A percentile compares a stretch with the other conserved stretches of the same genome.
Evolutionary conservation across 2,329 filamentous ascomycete species (phyloP).

Genomic region (Pseudonectria foliicola): DNA sequence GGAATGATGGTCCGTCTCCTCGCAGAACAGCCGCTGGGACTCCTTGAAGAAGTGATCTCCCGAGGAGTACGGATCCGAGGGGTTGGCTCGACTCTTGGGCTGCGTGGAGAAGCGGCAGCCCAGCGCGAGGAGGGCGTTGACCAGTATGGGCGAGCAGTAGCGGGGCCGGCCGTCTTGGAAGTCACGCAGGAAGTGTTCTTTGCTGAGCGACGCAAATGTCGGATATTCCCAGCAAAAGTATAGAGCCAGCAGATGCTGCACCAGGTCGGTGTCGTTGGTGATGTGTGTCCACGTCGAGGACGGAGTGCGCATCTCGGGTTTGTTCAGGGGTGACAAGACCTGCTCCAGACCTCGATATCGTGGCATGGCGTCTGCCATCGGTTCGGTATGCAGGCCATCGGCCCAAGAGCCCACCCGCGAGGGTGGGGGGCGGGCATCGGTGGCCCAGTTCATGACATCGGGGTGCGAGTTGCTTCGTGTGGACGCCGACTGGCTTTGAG

Average conservation of each 20-base stretch:
- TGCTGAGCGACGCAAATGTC: conserved; percentile 65
- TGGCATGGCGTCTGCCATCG: conserved; percentile 23
- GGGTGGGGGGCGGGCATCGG: conserved; percentile 33
- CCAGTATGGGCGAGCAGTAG: conserved; percentile 60
- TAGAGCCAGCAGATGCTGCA: conserved; percentile 56
- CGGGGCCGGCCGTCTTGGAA: conserved; percentile 53
- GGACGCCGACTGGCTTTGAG: conserved; percentile 38
- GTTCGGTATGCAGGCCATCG: conserved; percentile 33
- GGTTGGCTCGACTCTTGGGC: conserved; percentile 54
- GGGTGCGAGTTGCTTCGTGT: conserved; percentile 40
- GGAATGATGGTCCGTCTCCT: conserved; percentile 51
- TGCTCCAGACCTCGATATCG: conserved; percentile 39
- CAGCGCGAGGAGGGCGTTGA: conserved; percentile 58
- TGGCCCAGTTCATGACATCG: conserved; percentile 39
- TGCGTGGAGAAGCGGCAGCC: conserved; percentile 64
- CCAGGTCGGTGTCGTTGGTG: conserved; percentile 49
- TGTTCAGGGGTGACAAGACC: conserved; percentile 39
- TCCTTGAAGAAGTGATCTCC: conserved; percentile 72
- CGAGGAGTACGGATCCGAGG: conserved; percentile 54
- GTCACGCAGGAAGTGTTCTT: conserved; percentile 62
- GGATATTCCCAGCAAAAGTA: conserved; percentile 75
- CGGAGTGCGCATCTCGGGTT: conserved; percentile 36
- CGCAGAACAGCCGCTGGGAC: conserved; percentile 51
- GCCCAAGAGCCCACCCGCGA: conserved; percentile 45
- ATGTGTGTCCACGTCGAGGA: conserved; percentile 52